Conservation (phyloP, 108 stramenopile genomes). For the Discostella pseudostelligera region DNA sequence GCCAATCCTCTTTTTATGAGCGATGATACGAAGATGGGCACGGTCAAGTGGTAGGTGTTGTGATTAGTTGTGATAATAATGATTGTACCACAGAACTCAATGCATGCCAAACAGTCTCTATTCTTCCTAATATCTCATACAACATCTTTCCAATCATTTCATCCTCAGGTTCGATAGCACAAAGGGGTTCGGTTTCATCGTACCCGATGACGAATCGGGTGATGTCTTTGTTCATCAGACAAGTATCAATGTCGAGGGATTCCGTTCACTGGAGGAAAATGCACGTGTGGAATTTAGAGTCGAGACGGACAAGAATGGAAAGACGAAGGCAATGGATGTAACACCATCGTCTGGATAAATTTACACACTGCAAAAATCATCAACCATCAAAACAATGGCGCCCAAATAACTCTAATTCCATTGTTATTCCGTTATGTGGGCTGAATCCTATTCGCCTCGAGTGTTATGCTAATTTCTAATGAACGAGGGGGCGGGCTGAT, state of each 20-base stretch:
- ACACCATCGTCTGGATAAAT: no score
- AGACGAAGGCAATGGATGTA: conserved; percentile 69
- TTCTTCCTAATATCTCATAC: neutral
- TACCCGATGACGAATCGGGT: conserved; percentile 45
- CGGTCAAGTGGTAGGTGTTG: conserved; percentile 10
- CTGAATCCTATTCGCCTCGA: no score
- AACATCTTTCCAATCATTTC: neutral
- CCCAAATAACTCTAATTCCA: no score
- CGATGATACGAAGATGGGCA: conserved; percentile 23
- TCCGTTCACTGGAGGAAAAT: conserved; percentile 55
- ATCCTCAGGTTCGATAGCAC: conserved; percentile 56
- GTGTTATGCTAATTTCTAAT: no score
- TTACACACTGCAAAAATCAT: no score
- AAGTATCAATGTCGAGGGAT: conserved; percentile 50
- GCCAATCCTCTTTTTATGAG: conserved; percentile 17
- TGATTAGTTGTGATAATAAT: no score
- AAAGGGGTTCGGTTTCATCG: conserved; percentile 65
- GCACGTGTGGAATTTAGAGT: conserved; percentile 43
- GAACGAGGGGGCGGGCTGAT: no score
- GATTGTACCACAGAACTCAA: neutral
- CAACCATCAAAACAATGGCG: no score
- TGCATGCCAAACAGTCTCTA: no score
- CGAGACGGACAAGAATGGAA: conserved; percentile 40
- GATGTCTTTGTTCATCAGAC: conserved; percentile 70
- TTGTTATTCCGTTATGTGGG: no score